These are phyloP conservation scores for Ambrosia hybrid DNA, from an alignment of 140 eudicot species.

Conservation along the genomic window DNA sequence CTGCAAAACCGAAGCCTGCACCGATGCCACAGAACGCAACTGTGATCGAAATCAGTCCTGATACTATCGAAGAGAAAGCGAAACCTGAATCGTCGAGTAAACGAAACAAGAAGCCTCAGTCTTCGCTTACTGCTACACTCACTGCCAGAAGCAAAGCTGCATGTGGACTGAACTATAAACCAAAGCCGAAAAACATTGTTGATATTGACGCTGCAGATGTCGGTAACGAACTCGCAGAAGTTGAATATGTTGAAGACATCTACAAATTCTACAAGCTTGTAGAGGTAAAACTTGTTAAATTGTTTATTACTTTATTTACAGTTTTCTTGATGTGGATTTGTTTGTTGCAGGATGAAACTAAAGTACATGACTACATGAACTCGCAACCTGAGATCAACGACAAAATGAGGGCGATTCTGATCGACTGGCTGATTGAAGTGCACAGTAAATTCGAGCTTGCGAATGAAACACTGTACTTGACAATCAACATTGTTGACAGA, in stretches of 20 bases:
- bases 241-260: constrained; percentile 83
- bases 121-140: constrained; percentile 60
- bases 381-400: constrained; percentile 75
- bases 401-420: constrained; percentile 76
- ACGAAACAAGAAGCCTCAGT: constrained; percentile 50
- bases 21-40: constrained; percentile 45
- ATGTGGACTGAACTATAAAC: constrained; percentile 9
- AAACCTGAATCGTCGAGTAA: constrained; percentile 21
- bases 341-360: constrained; percentile 52
- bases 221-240: constrained; percentile 65
- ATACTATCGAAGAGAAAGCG: constrained; percentile 32
- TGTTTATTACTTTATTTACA: neutral
- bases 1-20: constrained; percentile 49
- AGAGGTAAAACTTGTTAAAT: constrained; percentile 41
- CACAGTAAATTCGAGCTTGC: constrained; percentile 81
- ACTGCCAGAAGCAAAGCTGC: constrained; percentile 19
- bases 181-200: neutral
- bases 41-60: constrained; percentile 69
- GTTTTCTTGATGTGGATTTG: constrained; percentile 13
- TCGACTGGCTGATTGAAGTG: constrained; percentile 87
- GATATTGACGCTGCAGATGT: constrained; percentile 73
- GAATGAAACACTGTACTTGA: constrained; percentile 75
- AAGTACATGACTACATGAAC: constrained; percentile 57
- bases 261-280: constrained; percentile 75
- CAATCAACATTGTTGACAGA: constrained; percentile 78